Evolutionary conservation across 2,329 filamentous ascomycete species (phyloP).

Genomic region (Monilinia fructigena): DNA sequence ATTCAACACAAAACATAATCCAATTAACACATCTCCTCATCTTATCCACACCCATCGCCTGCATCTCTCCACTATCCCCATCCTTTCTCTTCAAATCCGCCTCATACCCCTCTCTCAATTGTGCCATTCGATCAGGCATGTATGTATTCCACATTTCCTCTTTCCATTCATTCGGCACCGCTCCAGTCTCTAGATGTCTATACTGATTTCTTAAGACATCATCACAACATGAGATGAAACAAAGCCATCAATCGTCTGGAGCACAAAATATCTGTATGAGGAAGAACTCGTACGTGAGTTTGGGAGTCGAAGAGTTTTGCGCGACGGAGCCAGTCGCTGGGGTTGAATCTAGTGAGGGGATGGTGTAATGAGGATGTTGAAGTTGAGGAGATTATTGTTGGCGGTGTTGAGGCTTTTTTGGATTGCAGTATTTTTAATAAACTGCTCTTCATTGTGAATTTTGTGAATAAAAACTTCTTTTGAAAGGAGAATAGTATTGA

Average conservation of each 20-base stretch:
- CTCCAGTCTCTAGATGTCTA: background rate
- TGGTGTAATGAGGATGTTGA: too few species aligned
- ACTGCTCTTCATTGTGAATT: background rate
- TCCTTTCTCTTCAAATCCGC: background rate
- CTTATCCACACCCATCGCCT: too few species aligned
- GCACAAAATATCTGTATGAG: background rate
- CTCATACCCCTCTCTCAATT: background rate
- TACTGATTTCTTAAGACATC: background rate
- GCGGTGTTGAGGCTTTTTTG: too few species aligned
- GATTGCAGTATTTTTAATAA: background rate
- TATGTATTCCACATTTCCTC: background rate
- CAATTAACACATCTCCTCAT: background rate
- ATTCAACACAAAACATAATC: conserved; percentile 6
- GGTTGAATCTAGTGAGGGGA: background rate
- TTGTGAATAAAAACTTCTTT: background rate
- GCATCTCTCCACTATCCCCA: background rate
- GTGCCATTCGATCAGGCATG: background rate
- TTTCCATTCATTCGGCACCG: background rate
- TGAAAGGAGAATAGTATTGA: background rate
- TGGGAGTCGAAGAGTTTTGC: background rate
- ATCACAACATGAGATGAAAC: background rate
- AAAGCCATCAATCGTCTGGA: background rate
- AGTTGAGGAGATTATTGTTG: background rate
- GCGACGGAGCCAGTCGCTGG: background rate
- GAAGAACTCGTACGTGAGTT: background rate